phyloP scores from a whole-genome alignment of 495 filamentous ascomycete genomes.

The Mytilinidion resinicola region DNA sequence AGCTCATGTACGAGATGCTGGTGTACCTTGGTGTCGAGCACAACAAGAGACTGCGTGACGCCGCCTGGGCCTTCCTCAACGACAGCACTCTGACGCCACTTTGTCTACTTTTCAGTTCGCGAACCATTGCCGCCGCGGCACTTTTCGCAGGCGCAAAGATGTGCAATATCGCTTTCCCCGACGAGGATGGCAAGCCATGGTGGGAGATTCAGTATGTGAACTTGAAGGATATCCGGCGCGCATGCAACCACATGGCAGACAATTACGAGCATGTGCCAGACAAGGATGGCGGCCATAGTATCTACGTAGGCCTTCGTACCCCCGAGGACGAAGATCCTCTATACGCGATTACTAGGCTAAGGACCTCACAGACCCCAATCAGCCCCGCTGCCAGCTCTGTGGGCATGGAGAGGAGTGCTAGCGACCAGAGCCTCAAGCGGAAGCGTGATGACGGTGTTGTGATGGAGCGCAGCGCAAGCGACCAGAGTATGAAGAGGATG shows the following conservation, averaged over 20 bases:
- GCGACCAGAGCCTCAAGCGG: constrained; percentile 12
- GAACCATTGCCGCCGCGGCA: constrained; percentile 75
- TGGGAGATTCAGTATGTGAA: constrained; percentile 68
- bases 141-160: constrained; percentile 78
- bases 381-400: constrained; percentile 1
- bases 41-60: constrained; percentile 69
- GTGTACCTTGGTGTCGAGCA: constrained; percentile 61
- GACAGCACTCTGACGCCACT: constrained; percentile 78
- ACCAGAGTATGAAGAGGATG: not conserved
- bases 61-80: constrained; percentile 87
- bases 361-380: constrained; percentile 7
- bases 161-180: constrained; percentile 61
- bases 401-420: constrained; percentile 10
- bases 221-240: constrained; percentile 55
- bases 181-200: constrained; percentile 75
- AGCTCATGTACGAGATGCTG: constrained; percentile 70
- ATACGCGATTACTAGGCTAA: constrained; percentile 18
- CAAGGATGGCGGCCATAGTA: constrained; percentile 27
- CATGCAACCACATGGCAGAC: constrained; percentile 63
- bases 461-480: not conserved
- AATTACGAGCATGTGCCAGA: constrained; percentile 55
- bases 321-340: constrained; percentile 29
- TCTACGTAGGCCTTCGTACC: constrained; percentile 34
- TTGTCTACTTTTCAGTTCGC: constrained; percentile 71
- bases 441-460: not conserved